Evolutionary conservation across 2,329 filamentous ascomycete genomes (phyloP), one percentile per base, ranked within the genome.

Genomic region (Alternaria sp.): DNA sequence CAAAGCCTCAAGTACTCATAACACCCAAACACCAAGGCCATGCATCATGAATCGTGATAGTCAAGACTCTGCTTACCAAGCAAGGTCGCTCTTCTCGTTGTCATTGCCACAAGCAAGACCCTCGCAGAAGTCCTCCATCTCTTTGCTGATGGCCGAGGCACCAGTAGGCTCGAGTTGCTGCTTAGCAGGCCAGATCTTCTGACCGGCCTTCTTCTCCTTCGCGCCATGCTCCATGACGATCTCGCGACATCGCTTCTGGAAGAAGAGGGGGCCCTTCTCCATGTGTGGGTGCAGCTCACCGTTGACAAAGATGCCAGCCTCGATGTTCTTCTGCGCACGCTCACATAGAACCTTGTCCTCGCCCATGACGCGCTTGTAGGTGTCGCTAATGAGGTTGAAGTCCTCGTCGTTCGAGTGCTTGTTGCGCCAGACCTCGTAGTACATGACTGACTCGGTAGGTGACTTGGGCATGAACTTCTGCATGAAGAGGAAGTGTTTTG

Each of bases 341-440:
- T 84, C 81, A 79, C 88, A 90, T 25, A 90, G 84, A 9, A 85
- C 81, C 72, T 90, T 90, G 80, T 90, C 88, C 76, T 90, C 88
- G 1, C 83, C 82, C 85, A 90, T 87, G 76, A 90, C 84, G 43
- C 86, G 85, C 77, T 87, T 87, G 81, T 89, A 90, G 69, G 90
- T 86, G 49, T 85, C 77, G 74, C 83, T 84, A 76, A 90, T 87
- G 56, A 81, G 77, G 13, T 83, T 77, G 73, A 90, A 90, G 62
- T 88, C 85, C 25, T 85, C 84, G 15, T 89, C 85, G n/a, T 82
- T 83, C 5, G 87, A 85, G 73, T 86, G 79, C 73, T 86, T 87
- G 82, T 90, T 87, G 63, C 86, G 83, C 81, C 84, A 90, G 53
- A 90, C 85, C 72, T 90, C 86, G 76, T 90, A 90, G 60, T 83